Base-by-base conservation (phyloP, 1,139 yeast genomes). In the Candida anutae region DNA sequence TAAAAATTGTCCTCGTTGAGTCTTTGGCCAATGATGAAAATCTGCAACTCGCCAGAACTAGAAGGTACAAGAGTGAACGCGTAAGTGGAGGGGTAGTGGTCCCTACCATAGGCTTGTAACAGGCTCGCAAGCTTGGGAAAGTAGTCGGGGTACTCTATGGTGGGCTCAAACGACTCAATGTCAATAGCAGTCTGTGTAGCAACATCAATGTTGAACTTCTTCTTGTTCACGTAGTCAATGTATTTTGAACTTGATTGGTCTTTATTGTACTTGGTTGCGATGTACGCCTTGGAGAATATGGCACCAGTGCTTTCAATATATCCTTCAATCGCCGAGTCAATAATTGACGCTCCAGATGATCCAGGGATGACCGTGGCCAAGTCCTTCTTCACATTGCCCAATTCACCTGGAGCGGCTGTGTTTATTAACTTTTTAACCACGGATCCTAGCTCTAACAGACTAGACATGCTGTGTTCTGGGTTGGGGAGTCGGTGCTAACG, bases 1-100 rank as follows among this genome's bases (percentile, higher is more conserved):
- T 90, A 85, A 57, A 66, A 88, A 58, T 90, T 90, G 28, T 69
- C 66, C 27, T 82, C 76, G 49, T 81, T 85, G 43, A 74, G 65
- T 49, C 76, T 78, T 44, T 77, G 78, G 30, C 94, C 94, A 28
- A 81, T 72, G 15, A 79, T 46, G 11, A 69, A 69, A 13, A 48
- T 34, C 11, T 49, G 39, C 40, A 50, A 33, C 37, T 55, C 34
- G 3, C 40, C 52, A 8, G 33, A 38, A 11, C 32, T 36, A 11
- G 37, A 45, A 5, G 75, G 71, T 13, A 72, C 55, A 6, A 69
- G 45, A 3, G 63, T 52, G 26, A 55, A 64, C 9, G 71, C 73
- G 43, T 58, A 68, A 6, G 62, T 60, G 3, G 74, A 70, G 4
- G 81, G 81, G 44, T 69, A 73, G 35, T 69, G 72, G 24, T 63